Evolutionary conservation across 139 green algal species (phyloP), one percentile per base, ranked within the genome.

Genomic region (Chlamydomonas sphaeroides): DNA sequence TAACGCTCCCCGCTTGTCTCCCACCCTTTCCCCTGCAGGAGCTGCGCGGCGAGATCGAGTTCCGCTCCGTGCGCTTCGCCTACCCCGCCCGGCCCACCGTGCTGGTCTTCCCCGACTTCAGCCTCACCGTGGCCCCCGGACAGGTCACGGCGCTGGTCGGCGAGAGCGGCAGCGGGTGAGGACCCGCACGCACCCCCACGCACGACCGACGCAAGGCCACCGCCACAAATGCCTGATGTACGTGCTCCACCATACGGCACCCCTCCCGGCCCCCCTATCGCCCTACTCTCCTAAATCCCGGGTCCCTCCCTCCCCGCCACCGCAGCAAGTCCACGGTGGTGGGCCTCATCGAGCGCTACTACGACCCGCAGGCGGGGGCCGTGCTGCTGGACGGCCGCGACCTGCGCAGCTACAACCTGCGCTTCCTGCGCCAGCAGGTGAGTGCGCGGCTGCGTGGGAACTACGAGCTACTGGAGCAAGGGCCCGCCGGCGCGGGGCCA

Each of bases 261-360:
- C n/a, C n/a, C n/a, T n/a, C n/a, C n/a, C n/a, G n/a, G n/a, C n/a
- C n/a, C n/a, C n/a, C n/a, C n/a, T n/a, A n/a, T n/a, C n/a, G n/a
- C n/a, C n/a, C n/a, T n/a, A n/a, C n/a, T n/a, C n/a, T n/a, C n/a
- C n/a, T n/a, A n/a, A n/a, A n/a, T n/a, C n/a, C n/a, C n/a, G n/a
- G n/a, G n/a, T n/a, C n/a, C n/a, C n/a, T n/a, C n/a, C n/a, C n/a
- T n/a, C 88, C 92, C 85, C 94, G 84, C 62, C 96, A 96, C 51
- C 93, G 88, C 75, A 95, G 96, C 80, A 90, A 90, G 74, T 67
- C 33, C 41, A 85, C 67, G 21, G 67, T 78, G 20, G 80, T 79
- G 10, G 74, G 80, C 39, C 94, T 99, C 4, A 85, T 98, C 11
- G 89, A 98, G 88, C 90, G 96, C 35, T 98, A 98, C 85, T 99